Evolutionary conservation across 768 basidiomycete species (phyloP).

Genomic region (Butyriboletus loyo): DNA sequence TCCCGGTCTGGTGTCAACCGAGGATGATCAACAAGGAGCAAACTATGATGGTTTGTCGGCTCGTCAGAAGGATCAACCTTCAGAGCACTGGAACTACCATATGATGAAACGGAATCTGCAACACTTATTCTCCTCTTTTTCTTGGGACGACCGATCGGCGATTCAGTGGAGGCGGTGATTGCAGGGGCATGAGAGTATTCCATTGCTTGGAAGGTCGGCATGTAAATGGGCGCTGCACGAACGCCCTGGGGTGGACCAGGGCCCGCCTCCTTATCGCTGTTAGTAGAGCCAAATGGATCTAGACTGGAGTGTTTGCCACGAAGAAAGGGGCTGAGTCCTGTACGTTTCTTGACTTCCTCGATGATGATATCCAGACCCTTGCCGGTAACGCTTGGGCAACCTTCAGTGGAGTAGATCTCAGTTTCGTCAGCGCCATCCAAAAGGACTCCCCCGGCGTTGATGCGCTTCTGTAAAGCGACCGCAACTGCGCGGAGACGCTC

Average conservation of each 20-base stretch:
- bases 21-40: constrained; percentile 27
- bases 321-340: constrained; percentile 46
- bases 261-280: constrained; percentile 33
- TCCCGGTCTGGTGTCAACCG: constrained; percentile 33
- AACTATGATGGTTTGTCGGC: constrained; percentile 12
- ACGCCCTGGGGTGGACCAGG: constrained; percentile 25
- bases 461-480: constrained; percentile 39
- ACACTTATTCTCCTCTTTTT: constrained; percentile 37
- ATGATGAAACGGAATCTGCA: constrained; percentile 35
- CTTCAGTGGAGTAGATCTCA: constrained; percentile 26
- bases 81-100: constrained; percentile 27
- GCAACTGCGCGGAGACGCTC: constrained; percentile 40
- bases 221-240: constrained; percentile 34
- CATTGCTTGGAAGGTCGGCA: constrained; percentile 41
- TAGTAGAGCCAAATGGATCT: constrained; percentile 45
- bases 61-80: constrained; percentile 27
- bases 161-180: constrained; percentile 30
- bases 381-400: constrained; percentile 42
- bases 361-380: constrained; percentile 50
- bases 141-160: constrained; percentile 27
- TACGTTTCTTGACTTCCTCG: constrained; percentile 48
- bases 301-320: constrained; percentile 51
- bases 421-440: constrained; percentile 25
- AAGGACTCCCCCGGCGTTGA: constrained; percentile 34
- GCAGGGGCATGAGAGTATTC: constrained; percentile 35